phyloP scores from a whole-genome alignment of 768 basidiomycete species.

The Coprinopsis strossmayeri region DNA sequence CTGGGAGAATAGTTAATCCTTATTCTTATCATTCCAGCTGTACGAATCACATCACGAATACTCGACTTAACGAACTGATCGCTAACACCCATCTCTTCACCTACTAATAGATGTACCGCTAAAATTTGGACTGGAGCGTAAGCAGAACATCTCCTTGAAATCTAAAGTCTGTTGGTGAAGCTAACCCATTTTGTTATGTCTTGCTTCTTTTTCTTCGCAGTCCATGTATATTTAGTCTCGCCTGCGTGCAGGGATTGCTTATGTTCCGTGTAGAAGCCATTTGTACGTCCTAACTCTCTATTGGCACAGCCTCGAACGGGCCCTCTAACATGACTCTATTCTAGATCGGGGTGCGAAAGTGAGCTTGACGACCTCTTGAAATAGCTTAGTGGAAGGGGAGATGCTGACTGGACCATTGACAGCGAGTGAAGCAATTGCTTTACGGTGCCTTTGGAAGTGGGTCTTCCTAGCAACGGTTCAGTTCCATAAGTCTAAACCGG shows the following conservation, averaged over 20 bases:
- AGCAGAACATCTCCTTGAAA: too few relatives aligned
- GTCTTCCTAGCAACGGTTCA: background rate
- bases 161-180: background rate
- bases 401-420: background rate
- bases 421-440: background rate
- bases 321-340: background rate
- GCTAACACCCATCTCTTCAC: background rate
- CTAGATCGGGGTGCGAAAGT: background rate
- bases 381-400: background rate
- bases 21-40: background rate
- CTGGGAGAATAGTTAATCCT: too few relatives aligned
- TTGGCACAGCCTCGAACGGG: background rate
- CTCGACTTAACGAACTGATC: background rate
- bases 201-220: background rate
- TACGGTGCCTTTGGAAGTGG: background rate
- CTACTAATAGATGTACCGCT: background rate
- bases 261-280: conserved; percentile 1
- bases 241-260: background rate
- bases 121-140: conserved; percentile 3
- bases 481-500: background rate
- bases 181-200: background rate
- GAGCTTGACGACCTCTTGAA: background rate
- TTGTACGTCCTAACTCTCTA: background rate
- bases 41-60: too few relatives aligned
- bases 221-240: conserved; percentile 1